Evolutionary conservation across 495 filamentous ascomycete genomes (phyloP).

Genomic region (Bryoglossum gracile): DNA sequence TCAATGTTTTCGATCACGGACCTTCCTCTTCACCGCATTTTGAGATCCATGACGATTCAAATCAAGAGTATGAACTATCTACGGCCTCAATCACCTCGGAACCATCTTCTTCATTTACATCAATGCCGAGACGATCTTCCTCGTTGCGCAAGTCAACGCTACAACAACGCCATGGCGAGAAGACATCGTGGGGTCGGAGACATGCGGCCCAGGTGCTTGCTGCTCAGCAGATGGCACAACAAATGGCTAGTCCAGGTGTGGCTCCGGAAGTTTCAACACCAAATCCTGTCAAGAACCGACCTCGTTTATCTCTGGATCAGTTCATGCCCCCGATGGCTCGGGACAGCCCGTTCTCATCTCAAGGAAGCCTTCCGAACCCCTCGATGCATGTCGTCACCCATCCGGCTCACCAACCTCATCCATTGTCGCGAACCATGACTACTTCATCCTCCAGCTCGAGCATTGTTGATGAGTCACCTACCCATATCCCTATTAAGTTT

Average conservation of each 20-base stretch:
- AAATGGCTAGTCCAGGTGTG: too few relatives aligned
- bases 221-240: conserved; percentile 29
- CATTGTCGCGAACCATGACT: conserved; percentile 75
- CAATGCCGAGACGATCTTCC: conserved; percentile 48
- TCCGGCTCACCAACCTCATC: conserved; percentile 58
- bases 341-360: conserved; percentile 55
- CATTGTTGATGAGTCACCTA: conserved; percentile 66
- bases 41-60: conserved; percentile 39
- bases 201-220: conserved; percentile 38
- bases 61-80: conserved; percentile 28
- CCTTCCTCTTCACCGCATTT: conserved; percentile 30
- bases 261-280: conserved; percentile 43
- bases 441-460: conserved; percentile 79
- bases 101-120: conserved; percentile 21
- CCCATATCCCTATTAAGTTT: conserved; percentile 52
- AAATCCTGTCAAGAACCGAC: conserved; percentile 42
- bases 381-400: conserved; percentile 43
- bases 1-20: conserved; percentile 64
- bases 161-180: conserved; percentile 67
- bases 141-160: conserved; percentile 80
- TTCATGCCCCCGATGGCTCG: conserved; percentile 52
- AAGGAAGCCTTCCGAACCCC: conserved; percentile 44
- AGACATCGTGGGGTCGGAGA: conserved; percentile 48
- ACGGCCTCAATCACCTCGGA: conserved; percentile 18
- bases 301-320: conserved; percentile 71